Percentiles rank a stretch among this genome's conserved stretches.
Evolutionary conservation across 768 basidiomycete species (phyloP).

Genomic region (Tubosaeta brunneosetosa): DNA sequence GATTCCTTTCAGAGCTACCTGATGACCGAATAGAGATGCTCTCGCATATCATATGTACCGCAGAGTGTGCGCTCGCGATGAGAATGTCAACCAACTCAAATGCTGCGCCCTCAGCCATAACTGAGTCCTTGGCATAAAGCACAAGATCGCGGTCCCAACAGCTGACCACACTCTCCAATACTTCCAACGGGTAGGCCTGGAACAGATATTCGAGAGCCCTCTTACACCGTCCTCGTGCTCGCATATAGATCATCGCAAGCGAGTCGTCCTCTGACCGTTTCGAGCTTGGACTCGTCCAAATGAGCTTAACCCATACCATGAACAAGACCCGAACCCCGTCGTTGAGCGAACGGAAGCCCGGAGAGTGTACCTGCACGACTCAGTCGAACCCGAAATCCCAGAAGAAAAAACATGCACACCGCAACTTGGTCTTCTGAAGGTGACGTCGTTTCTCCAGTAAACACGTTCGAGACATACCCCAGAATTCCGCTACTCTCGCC

Average conservation of each 20-base stretch:
- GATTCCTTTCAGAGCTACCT: constrained; percentile 51
- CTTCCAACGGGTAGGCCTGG: constrained; percentile 71
- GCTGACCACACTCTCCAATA: constrained; percentile 77
- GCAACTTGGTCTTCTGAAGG: constrained; percentile 52
- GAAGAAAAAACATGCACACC: constrained; percentile 36
- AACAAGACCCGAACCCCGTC: constrained; percentile 79
- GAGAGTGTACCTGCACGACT: constrained; percentile 50
- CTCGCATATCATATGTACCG: constrained; percentile 87
- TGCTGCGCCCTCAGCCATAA: constrained; percentile 43
- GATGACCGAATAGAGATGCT: constrained; percentile 62
- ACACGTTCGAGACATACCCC: constrained; percentile 89
- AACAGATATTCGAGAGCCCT: constrained; percentile 84
- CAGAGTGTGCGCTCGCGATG: constrained; percentile 77
- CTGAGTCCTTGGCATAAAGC: constrained; percentile 42
- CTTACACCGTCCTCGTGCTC: constrained; percentile 64
- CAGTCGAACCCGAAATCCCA: not conserved
- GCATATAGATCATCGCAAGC: constrained; percentile 58
- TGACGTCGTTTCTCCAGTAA: constrained; percentile 63
- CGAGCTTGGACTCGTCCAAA: constrained; percentile 42
- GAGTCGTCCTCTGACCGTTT: constrained; percentile 64
- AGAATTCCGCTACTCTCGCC: constrained; percentile 65
- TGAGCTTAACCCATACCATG: constrained; percentile 62
- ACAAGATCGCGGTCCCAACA: constrained; percentile 67
- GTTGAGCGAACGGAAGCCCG: constrained; percentile 71
- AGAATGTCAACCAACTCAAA: constrained; percentile 85